phyloP scores from a whole-genome alignment of 192 early-diverging fungal genomes.

The Coemansia sp. region DNA sequence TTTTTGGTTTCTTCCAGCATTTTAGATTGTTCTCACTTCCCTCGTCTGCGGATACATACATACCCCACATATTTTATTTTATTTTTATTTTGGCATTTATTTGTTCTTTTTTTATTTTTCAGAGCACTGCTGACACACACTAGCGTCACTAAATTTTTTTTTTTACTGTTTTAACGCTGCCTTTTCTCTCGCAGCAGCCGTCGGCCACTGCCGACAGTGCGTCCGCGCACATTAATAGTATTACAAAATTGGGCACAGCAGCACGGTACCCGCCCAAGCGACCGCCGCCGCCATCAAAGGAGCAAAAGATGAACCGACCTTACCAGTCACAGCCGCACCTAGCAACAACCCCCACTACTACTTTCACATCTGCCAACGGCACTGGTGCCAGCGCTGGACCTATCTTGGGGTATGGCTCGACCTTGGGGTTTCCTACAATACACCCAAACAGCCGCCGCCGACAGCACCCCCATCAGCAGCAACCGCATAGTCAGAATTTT shows the following conservation, averaged over 20 bases:
- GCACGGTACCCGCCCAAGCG: conserved; percentile 6
- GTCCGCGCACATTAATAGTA: not conserved
- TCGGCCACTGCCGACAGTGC: conserved; percentile 8
- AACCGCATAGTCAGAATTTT: not conserved
- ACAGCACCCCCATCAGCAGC: not conserved
- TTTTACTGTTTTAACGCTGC: not conserved
- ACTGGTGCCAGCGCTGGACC: not conserved
- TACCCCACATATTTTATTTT: not conserved
- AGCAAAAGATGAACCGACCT: conserved; percentile 8
- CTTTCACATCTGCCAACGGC: not conserved
- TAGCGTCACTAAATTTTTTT: not conserved
- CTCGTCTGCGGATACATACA: not conserved
- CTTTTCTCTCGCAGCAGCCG: conserved; percentile 3
- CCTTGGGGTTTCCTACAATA: not conserved
- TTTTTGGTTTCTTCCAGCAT: not conserved
- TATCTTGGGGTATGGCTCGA: not conserved
- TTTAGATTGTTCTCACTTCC: not conserved
- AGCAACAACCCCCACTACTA: not conserved
- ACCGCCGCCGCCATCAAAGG: not conserved
- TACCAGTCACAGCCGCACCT: conserved; percentile 13
- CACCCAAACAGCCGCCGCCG: conserved; percentile 2
- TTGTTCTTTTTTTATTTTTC: too few species aligned
- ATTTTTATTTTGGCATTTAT: not conserved
- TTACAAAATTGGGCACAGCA: not conserved
- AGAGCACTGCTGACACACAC: not conserved